A percentile compares a stretch with the other conserved stretches of the same genome.
These are phyloP conservation scores for Pythium pectinolyticum DNA, from an alignment of 352 stramenopile genomes.

Conservation along the genomic window DNA sequence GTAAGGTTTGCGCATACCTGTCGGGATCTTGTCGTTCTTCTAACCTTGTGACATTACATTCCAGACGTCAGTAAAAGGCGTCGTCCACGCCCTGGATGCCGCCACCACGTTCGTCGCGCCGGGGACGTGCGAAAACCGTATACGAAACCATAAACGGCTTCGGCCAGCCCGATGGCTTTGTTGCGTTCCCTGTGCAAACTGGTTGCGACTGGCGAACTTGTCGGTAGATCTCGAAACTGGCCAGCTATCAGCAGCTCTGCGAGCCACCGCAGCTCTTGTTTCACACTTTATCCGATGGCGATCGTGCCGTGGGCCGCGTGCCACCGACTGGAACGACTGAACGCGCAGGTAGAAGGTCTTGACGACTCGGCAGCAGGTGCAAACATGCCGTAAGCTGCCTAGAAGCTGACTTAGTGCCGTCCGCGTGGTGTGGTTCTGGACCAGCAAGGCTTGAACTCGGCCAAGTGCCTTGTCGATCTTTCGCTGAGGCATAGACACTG, in stretches of 20 bases:
- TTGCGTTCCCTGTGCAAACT: conserved; percentile 33
- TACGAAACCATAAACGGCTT: conserved; percentile 17
- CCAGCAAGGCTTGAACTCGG: neutral
- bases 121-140: conserved; percentile 13
- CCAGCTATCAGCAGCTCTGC: neutral
- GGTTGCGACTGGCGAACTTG: conserved; percentile 2
- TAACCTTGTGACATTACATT: neutral
- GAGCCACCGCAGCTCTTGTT: neutral
- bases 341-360: neutral
- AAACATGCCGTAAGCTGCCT: neutral
- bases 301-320: neutral
- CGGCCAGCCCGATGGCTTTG: conserved; percentile 17
- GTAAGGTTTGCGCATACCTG: neutral
- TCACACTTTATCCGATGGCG: neutral
- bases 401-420: neutral
- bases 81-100: conserved; percentile 17
- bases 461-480: neutral
- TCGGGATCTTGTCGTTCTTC: neutral
- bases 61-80: neutral
- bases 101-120: conserved; percentile 11
- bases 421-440: neutral
- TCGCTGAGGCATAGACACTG: neutral
- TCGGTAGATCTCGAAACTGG: neutral
- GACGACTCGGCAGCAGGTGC: neutral
- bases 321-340: no score